Percentiles rank a stretch among this genome's conserved stretches.
Evolutionary conservation across 805 yeast species (phyloP).

Genomic region (Metschnikowia kunwiensis): DNA sequence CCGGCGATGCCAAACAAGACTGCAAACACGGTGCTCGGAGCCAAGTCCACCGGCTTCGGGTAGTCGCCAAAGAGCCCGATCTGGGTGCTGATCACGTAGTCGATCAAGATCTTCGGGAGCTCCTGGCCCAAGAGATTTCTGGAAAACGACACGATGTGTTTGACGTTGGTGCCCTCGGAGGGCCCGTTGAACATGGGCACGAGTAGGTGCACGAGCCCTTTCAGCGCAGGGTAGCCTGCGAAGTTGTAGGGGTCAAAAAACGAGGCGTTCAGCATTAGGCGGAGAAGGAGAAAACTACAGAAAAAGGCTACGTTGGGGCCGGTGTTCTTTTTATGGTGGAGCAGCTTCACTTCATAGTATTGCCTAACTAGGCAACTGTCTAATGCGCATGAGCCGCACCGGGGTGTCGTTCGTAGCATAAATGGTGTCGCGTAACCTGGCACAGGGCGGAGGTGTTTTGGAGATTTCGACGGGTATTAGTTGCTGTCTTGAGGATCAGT

Average conservation of each 20-base stretch:
- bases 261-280: not conserved
- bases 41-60: conserved; percentile 18
- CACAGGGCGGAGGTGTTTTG: too few relatives aligned
- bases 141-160: conserved; percentile 7
- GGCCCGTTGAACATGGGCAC: conserved; percentile 14
- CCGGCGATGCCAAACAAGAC: conserved; percentile 17
- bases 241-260: conserved; percentile 17
- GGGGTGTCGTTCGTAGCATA: too few relatives aligned
- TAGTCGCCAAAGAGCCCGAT: conserved; percentile 21
- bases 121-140: conserved; percentile 13
- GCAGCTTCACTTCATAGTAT: too few relatives aligned
- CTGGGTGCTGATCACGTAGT: conserved; percentile 17
- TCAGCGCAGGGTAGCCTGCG: conserved; percentile 18
- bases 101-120: conserved; percentile 12
- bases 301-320: too few relatives aligned
- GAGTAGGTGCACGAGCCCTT: conserved; percentile 16
- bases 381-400: too few relatives aligned
- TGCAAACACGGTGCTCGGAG: conserved; percentile 19
- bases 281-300: not conserved
- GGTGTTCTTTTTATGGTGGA: too few relatives aligned
- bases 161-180: conserved; percentile 18
- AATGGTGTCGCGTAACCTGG: too few relatives aligned
- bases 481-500: too few relatives aligned
- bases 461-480: too few relatives aligned
- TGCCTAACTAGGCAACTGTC: too few relatives aligned